These are phyloP conservation scores for Plantago rigida DNA, from an alignment of 305 asterid species.

Conservation along the genomic window DNA sequence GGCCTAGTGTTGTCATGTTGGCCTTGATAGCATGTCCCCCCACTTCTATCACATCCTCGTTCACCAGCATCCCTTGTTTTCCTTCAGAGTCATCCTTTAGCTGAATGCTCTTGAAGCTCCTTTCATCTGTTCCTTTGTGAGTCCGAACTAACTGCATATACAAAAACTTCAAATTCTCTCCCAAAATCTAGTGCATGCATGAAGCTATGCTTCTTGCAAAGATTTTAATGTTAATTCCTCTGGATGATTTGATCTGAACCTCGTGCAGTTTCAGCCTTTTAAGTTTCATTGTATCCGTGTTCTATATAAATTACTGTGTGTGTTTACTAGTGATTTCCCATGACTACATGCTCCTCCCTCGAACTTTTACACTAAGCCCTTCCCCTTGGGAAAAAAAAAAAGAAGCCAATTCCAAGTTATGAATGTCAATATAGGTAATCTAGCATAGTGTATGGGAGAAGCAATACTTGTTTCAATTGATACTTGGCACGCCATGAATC, in stretches of 20 bases:
- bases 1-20: slow-evolving; percentile 47
- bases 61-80: slow-evolving; percentile 44
- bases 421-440: not conserved
- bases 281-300: too few relatives aligned
- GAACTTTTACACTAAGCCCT: too few relatives aligned
- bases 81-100: slow-evolving; percentile 44
- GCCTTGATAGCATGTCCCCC: slow-evolving; percentile 64
- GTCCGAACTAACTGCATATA: slow-evolving; percentile 48
- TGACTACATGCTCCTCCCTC: too few relatives aligned
- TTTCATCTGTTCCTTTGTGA: slow-evolving; percentile 47
- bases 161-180: not conserved
- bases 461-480: slow-evolving; percentile 44
- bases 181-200: not conserved
- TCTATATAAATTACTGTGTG: too few relatives aligned
- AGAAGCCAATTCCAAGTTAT: too few relatives aligned
- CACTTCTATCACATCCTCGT: slow-evolving; percentile 39
- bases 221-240: too few relatives aligned
- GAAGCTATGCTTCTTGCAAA: not conserved
- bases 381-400: too few relatives aligned
- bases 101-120: slow-evolving; percentile 47
- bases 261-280: too few relatives aligned
- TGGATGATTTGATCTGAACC: too few relatives aligned
- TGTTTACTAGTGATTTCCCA: too few relatives aligned
- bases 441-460: not conserved
- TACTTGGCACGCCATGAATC: slow-evolving; percentile 55